phyloP scores from a whole-genome alignment of 306 rosid species.

The Quillaja saponaria region DNA sequence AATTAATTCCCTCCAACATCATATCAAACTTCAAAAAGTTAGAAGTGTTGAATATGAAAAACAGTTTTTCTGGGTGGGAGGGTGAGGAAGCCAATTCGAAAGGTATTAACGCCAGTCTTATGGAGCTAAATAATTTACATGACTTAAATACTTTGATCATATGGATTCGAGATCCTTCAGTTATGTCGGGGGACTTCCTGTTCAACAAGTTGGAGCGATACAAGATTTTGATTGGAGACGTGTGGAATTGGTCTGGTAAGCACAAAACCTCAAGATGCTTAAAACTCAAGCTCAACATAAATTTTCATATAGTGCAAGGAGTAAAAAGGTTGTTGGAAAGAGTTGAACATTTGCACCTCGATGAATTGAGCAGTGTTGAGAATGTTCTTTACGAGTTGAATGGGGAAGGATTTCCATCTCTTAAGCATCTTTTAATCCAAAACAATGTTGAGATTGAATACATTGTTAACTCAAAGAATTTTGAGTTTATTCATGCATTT shows the following conservation, averaged over 20 bases:
- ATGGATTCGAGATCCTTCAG: slow-evolving; percentile 12
- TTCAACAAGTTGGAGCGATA: slow-evolving; percentile 6
- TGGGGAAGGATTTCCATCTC: slow-evolving; percentile 33
- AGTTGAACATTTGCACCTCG: slow-evolving; percentile 43
- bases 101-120: slow-evolving; percentile 21
- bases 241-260: slow-evolving; percentile 8
- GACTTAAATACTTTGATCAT: slow-evolving; percentile 1
- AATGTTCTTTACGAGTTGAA: slow-evolving; percentile 37
- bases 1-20: slow-evolving; percentile 29
- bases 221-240: slow-evolving; percentile 29
- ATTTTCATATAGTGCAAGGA: slow-evolving; percentile 6
- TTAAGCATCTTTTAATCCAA: slow-evolving; percentile 45
- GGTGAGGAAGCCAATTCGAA: neutral
- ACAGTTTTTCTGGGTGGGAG: slow-evolving; percentile 28
- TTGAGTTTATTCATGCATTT: neutral
- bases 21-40: slow-evolving; percentile 30
- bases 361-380: slow-evolving; percentile 36
- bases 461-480: neutral
- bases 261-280: slow-evolving; percentile 8
- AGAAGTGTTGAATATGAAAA: slow-evolving; percentile 28
- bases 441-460: slow-evolving; percentile 28
- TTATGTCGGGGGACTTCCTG: slow-evolving; percentile 13
- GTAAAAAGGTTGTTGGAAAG: slow-evolving; percentile 24
- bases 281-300: slow-evolving; percentile 20
- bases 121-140: neutral